Conservation (phyloP, 2,329 filamentous ascomycete species). For the Delphinella strobiligena region DNA sequence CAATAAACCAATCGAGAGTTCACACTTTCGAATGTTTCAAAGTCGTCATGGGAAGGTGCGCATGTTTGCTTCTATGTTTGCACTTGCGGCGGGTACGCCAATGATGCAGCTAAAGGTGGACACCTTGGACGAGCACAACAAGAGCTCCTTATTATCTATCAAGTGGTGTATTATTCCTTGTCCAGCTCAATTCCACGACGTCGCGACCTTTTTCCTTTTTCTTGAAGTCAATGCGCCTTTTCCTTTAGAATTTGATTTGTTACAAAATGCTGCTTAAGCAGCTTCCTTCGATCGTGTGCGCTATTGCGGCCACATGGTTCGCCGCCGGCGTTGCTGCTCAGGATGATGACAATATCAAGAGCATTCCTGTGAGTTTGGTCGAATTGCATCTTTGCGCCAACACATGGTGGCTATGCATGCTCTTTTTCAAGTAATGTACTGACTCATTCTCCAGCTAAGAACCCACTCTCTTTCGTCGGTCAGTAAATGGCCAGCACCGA, state of each 20-base stretch:
- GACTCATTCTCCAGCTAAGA: conserved; percentile 13
- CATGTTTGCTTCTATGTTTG: neutral
- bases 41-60: too few species aligned
- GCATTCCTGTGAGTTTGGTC: conserved; percentile 17
- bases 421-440: too few species aligned
- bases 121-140: neutral
- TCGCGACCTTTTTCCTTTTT: too few species aligned
- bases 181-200: too few species aligned
- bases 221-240: too few species aligned
- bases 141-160: neutral
- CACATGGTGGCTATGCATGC: too few species aligned
- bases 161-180: neutral
- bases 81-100: neutral
- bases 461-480: conserved; percentile 22
- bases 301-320: conserved; percentile 21
- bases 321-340: conserved; percentile 12
- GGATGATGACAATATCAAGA: conserved; percentile 19
- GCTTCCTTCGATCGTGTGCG: conserved; percentile 8
- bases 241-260: too few species aligned
- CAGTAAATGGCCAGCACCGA: too few species aligned
- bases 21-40: too few species aligned
- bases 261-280: neutral
- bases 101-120: neutral
- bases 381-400: too few species aligned
- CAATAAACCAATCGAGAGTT: too few species aligned